phyloP scores from a whole-genome alignment of 1,139 yeast species.

The Debaryomycetaceae sp. region DNA sequence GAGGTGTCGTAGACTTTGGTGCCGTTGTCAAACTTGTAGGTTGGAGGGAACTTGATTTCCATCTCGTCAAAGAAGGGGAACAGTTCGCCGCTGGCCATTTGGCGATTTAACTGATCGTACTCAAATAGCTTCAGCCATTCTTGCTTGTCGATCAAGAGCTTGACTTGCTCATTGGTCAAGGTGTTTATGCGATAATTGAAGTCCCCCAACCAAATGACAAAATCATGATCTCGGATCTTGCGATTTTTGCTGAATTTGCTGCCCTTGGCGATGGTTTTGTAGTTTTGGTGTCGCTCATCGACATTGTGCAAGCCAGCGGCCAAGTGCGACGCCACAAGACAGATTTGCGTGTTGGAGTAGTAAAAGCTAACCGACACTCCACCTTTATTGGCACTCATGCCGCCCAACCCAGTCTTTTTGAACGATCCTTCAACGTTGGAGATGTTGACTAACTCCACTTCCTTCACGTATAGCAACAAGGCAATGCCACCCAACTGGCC shows the following conservation, averaged over 20 bases:
- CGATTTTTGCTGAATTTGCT: slow-evolving; percentile 47
- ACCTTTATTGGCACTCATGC: slow-evolving; percentile 94
- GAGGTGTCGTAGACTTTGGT: slow-evolving; percentile 74
- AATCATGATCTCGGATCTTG: slow-evolving; percentile 68
- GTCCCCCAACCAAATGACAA: slow-evolving; percentile 91
- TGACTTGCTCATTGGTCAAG: slow-evolving; percentile 64
- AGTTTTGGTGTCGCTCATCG: slow-evolving; percentile 82
- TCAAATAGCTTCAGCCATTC: slow-evolving; percentile 54
- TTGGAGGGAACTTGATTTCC: slow-evolving; percentile 75
- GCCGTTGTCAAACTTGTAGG: slow-evolving; percentile 89
- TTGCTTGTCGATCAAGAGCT: slow-evolving; percentile 47
- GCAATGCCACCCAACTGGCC: slow-evolving; percentile 95
- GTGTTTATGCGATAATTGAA: slow-evolving; percentile 76
- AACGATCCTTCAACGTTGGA: slow-evolving; percentile 70
- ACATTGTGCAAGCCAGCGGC: slow-evolving; percentile 85
- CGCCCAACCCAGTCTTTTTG: slow-evolving; percentile 93
- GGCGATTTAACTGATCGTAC: slow-evolving; percentile 72
- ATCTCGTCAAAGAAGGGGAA: slow-evolving; percentile 70
- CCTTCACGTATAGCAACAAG: slow-evolving; percentile 64
- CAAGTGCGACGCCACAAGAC: slow-evolving; percentile 79
- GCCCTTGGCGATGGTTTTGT: slow-evolving; percentile 61
- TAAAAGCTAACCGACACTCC: slow-evolving; percentile 83
- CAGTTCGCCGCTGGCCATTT: slow-evolving; percentile 65
- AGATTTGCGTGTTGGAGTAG: slow-evolving; percentile 67
- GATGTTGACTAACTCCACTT: slow-evolving; percentile 42